A percentile compares a stretch with the other conserved stretches of the same genome.
phyloP scores from a whole-genome alignment of 257 asterid species.

The Jacaranda mimosifolia region DNA sequence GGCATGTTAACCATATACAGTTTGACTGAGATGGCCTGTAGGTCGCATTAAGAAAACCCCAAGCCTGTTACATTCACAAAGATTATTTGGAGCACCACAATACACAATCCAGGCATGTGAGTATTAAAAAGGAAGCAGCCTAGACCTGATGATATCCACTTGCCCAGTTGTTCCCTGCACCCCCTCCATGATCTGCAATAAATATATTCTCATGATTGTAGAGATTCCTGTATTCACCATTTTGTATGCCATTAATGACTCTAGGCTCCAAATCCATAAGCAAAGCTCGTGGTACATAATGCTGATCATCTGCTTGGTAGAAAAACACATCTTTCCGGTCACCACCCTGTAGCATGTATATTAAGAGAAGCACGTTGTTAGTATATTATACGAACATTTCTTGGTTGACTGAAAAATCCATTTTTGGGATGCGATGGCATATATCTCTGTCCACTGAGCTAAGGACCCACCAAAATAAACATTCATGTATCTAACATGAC shows the following conservation, averaged over 20 bases:
- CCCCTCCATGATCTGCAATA: slow-evolving; percentile 95
- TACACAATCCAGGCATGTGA: not conserved
- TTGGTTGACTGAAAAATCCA: not conserved
- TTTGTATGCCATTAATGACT: slow-evolving; percentile 94
- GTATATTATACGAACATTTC: not conserved
- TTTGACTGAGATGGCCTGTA: slow-evolving; percentile 12
- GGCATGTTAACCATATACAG: not conserved
- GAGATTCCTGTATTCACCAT: slow-evolving; percentile 92
- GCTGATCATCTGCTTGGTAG: slow-evolving; percentile 99
- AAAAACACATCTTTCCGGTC: slow-evolving; percentile 98
- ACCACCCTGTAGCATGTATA: slow-evolving; percentile 75
- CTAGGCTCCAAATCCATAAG: slow-evolving; percentile 99
- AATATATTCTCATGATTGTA: slow-evolving; percentile 97
- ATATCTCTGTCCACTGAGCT: not conserved
- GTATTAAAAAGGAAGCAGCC: slow-evolving; percentile 21
- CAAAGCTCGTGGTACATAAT: slow-evolving; percentile 93
- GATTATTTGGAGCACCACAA: not conserved
- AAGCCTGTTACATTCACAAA: slow-evolving; percentile 20
- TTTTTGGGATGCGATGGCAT: not conserved
- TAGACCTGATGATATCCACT: slow-evolving; percentile 99
- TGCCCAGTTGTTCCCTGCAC: slow-evolving; percentile 99
- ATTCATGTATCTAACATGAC: not conserved
- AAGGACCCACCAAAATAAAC: not conserved
- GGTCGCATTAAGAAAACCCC: not conserved
- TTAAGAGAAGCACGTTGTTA: slow-evolving; percentile 22